Percentiles rank a stretch among this genome's conserved stretches.
phyloP scores from a whole-genome alignment of 345 rosid genomes.

The Excoecaria cochinchinensis region DNA sequence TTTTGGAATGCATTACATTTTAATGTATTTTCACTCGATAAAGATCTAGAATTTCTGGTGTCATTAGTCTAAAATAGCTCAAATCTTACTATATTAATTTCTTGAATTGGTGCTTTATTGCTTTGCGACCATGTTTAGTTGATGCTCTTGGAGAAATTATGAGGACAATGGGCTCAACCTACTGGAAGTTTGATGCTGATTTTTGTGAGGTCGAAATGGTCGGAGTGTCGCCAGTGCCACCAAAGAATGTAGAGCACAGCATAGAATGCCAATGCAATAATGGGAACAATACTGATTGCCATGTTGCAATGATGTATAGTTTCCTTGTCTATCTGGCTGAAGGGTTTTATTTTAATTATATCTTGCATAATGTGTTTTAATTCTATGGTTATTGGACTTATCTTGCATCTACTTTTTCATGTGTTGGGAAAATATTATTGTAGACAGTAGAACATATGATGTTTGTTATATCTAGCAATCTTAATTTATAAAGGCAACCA shows the following conservation, averaged over 20 bases:
- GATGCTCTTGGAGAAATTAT: constrained; percentile 49
- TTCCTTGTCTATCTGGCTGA: constrained; percentile 4
- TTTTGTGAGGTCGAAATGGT: constrained; percentile 34
- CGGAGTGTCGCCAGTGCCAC: constrained; percentile 17
- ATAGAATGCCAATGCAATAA: constrained; percentile 35
- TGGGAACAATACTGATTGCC: constrained; percentile 43
- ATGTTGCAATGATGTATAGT: constrained; percentile 48
- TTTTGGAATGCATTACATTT: not conserved
- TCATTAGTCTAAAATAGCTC: not conserved
- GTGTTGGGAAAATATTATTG: not conserved
- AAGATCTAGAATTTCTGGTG: not conserved
- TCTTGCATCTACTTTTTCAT: not conserved
- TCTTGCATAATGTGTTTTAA: not conserved
- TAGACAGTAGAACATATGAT: not conserved
- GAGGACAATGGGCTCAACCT: constrained; percentile 43
- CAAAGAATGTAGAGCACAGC: constrained; percentile 19
- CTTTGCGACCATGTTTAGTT: constrained; percentile 35
- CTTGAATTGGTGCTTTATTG: constrained; percentile 10
- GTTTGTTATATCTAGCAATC: not conserved
- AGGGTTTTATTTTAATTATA: not conserved
- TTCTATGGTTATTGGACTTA: not conserved
- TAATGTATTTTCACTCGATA: not conserved
- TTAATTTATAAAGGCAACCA: not conserved
- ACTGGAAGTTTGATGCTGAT: constrained; percentile 51
- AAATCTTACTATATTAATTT: constrained; percentile 5